A percentile compares a stretch with the other conserved stretches of the same genome.
Evolutionary conservation across 2,329 filamentous ascomycete genomes (phyloP).

Genomic region (Aspergillus fijiensis): DNA sequence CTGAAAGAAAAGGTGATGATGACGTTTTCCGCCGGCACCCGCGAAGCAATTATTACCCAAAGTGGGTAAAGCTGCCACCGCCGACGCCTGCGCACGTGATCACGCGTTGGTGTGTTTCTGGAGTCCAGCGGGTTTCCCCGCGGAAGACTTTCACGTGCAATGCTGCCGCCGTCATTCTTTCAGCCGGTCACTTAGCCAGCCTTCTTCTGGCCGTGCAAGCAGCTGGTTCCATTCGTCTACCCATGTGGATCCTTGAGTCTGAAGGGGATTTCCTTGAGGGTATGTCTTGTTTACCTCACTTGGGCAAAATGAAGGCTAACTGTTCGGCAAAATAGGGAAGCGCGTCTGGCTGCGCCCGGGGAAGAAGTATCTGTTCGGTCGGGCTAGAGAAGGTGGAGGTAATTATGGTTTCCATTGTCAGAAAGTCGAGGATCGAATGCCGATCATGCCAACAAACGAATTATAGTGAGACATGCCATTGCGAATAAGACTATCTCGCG

Average conservation of each 20-base stretch:
- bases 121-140: neutral
- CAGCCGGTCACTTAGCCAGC: neutral
- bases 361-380: slow-evolving; percentile 80
- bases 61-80: slow-evolving; percentile 24
- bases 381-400: slow-evolving; percentile 66
- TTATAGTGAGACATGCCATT: slow-evolving; percentile 66
- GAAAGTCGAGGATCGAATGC: neutral
- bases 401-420: slow-evolving; percentile 20
- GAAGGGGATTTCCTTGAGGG: slow-evolving; percentile 49
- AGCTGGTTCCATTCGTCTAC: slow-evolving; percentile 3
- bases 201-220: neutral
- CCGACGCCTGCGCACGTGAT: slow-evolving; percentile 36
- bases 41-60: slow-evolving; percentile 17
- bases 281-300: slow-evolving; percentile 49
- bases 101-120: slow-evolving; percentile 30
- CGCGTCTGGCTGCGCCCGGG: slow-evolving; percentile 83
- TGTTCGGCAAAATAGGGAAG: slow-evolving; percentile 49
- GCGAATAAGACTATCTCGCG: slow-evolving; percentile 81
- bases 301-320: neutral
- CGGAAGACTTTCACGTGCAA: slow-evolving; percentile 17
- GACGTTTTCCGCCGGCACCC: neutral
- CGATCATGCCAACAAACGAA: neutral
- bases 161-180: slow-evolving; percentile 2
- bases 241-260: slow-evolving; percentile 65
- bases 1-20: neutral